Evolutionary conservation across 2,329 filamentous ascomycete genomes (phyloP), one percentile per base, ranked within the genome.

Genomic region (Aureobasidium sp.): DNA sequence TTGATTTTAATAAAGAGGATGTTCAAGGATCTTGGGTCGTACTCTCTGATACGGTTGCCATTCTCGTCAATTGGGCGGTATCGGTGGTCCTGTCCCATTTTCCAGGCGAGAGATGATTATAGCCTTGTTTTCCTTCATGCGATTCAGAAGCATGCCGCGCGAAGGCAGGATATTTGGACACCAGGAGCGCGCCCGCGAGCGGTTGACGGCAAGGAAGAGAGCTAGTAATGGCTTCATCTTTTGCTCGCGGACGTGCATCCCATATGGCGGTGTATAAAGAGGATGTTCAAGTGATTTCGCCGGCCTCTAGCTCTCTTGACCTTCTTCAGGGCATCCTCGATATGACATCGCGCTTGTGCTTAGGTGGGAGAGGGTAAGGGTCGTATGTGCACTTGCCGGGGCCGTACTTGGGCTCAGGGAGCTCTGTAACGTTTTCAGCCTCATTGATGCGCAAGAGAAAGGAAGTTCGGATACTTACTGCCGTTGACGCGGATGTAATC

Each of bases 41-140:
- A 15, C 21, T 21, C 55, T 27, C 11, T 57, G 37, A n/a, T 37
- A 5, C 27, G 32, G n/a, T 52, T 53, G 25, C 47, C 49, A 7
- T 63, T 58, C 32, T 48, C 45, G 29, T 50, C 44, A 8, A 53
- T 11, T 13, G 45, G 36, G 15, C 32, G 42, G 62, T 42, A 34
- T 61, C 64, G 62, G 69, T 64, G 47, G 67, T 66, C 55, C 62
- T 66, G 65, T 72, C 70, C 4, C 67, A 55, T 61, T 55, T 27
- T 53, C 49, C 15, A 65, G 44, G 29, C 64, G 62, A 10, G 62
- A 58, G 13, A 59, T 30, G 34, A 63, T 59, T 7, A 65, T 39
- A 11, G 49, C 16, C 44, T 65, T 65, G 16, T 42, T 44, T 8
- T 44, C n/a, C 21, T 21, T 44, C 9, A 25, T 25, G n/a, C 41